A percentile compares a stretch with the other conserved stretches of the same genome.
These are phyloP conservation scores for Phytophthora multivora DNA, from an alignment of 352 stramenopile genomes.

Conservation along the genomic window DNA sequence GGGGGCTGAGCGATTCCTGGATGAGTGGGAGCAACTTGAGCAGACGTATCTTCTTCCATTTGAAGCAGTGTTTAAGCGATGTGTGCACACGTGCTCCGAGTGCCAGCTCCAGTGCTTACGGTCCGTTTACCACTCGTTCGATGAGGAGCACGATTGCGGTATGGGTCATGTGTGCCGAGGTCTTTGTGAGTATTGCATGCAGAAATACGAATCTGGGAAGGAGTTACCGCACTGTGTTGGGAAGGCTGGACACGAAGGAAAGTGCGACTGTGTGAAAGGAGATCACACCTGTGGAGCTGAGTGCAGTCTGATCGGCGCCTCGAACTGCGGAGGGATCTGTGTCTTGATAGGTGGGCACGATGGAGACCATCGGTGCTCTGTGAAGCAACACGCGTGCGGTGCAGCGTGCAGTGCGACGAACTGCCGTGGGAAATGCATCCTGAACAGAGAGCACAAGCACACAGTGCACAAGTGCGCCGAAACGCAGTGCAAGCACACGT, in stretches of 20 bases:
- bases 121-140: constrained; percentile 33
- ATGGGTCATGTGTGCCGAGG: constrained; percentile 43
- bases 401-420: constrained; percentile 33
- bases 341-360: constrained; percentile 31
- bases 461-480: constrained; percentile 42
- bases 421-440: constrained; percentile 39
- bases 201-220: constrained; percentile 14
- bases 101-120: constrained; percentile 50
- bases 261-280: constrained; percentile 43
- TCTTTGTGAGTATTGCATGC: constrained; percentile 42
- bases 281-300: constrained; percentile 42
- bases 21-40: constrained; percentile 40
- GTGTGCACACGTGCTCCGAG: constrained; percentile 32
- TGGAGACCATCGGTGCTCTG: constrained; percentile 40
- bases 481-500: constrained; percentile 37
- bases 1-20: constrained; percentile 35
- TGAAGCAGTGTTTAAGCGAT: constrained; percentile 35
- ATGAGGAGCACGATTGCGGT: constrained; percentile 44
- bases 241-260: constrained; percentile 41
- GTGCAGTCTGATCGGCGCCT: constrained; percentile 30
- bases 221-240: constrained; percentile 31
- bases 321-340: constrained; percentile 43
- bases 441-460: constrained; percentile 33
- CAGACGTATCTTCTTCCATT: constrained; percentile 29
- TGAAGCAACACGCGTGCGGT: constrained; percentile 40